Conservation (phyloP, 2,329 filamentous ascomycete species). For the Fusarium chuoi region DNA sequence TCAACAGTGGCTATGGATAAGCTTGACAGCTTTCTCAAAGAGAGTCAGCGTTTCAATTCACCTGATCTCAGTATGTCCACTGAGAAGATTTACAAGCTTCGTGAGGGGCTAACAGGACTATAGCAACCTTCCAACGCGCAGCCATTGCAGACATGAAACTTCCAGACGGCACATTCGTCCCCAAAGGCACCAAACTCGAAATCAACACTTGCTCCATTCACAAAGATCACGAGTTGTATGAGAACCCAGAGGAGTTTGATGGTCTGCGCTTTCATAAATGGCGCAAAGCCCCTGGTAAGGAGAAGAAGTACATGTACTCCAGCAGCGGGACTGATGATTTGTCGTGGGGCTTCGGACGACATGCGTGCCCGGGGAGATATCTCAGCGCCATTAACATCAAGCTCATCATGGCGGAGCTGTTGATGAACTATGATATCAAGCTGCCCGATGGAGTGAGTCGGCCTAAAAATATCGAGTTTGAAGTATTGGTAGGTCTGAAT, state of each 20-base stretch:
- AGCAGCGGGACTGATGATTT: constrained; percentile 20
- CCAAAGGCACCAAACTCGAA: constrained; percentile 31
- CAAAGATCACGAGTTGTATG: constrained; percentile 5
- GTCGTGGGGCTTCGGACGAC: constrained; percentile 21
- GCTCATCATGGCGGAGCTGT: constrained; percentile 27
- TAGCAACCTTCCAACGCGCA: constrained; percentile 1
- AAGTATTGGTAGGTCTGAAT: constrained; percentile 2
- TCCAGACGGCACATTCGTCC: constrained; percentile 25
- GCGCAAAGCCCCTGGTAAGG: constrained; percentile 6
- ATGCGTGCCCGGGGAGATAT: constrained; percentile 34
- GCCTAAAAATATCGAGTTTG: constrained; percentile 14
- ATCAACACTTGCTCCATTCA: constrained; percentile 35
- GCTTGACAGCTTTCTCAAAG: constrained; percentile 40
- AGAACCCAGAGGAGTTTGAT: constrained; percentile 17
- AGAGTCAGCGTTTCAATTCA: constrained; percentile 36
- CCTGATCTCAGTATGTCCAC: constrained; percentile 18
- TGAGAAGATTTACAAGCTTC: fast-evolving
- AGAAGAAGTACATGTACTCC: constrained; percentile 26
- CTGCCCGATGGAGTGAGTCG: not conserved
- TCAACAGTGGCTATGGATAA: constrained; percentile 12
- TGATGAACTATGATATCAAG: constrained; percentile 32
- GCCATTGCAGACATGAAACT: constrained; percentile 13
- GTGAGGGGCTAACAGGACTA: fast-evolving
- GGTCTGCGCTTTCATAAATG: constrained; percentile 31
- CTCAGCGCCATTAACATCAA: constrained; percentile 32